Evolutionary conservation across 306 rosid genomes (phyloP).

Genomic region (Trichosanthes cucumerina): DNA sequence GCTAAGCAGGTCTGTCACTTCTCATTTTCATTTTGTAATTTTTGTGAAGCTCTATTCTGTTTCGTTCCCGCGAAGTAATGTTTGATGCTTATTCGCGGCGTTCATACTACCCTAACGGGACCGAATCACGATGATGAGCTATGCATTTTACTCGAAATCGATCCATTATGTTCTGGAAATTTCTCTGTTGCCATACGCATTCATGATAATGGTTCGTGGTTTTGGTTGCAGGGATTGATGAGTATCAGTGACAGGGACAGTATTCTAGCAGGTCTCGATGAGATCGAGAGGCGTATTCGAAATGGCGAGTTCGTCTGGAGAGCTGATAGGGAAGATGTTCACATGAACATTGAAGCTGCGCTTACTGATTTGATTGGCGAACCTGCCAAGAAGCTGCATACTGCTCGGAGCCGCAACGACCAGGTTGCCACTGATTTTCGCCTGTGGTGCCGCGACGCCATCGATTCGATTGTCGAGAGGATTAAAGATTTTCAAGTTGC

Average conservation of each 20-base stretch:
- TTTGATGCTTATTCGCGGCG: neutral
- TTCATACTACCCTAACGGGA: neutral
- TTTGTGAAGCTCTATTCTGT: neutral
- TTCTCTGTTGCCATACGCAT: neutral
- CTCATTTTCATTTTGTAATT: neutral
- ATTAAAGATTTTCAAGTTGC: constrained; percentile 62
- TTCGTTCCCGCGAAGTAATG: neutral
- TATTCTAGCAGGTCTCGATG: constrained; percentile 56
- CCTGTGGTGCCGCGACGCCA: constrained; percentile 85
- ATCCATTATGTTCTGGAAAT: neutral
- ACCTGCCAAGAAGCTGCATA: constrained; percentile 91
- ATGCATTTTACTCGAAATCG: neutral
- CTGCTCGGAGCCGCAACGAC: constrained; percentile 88
- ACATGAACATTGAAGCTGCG: constrained; percentile 95
- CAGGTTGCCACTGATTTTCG: constrained; percentile 70
- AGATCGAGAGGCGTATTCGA: constrained; percentile 57
- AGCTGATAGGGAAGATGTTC: constrained; percentile 88
- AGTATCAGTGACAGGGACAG: constrained; percentile 46
- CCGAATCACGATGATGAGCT: neutral
- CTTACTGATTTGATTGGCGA: constrained; percentile 88
- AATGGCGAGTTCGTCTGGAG: constrained; percentile 78
- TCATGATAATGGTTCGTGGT: neutral
- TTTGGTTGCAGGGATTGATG: constrained; percentile 57
- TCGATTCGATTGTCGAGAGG: constrained; percentile 42
- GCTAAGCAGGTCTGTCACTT: constrained; percentile 53